Conservation (phyloP, 768 basidiomycete genomes). For the Melanogaster broomeanus region DNA sequence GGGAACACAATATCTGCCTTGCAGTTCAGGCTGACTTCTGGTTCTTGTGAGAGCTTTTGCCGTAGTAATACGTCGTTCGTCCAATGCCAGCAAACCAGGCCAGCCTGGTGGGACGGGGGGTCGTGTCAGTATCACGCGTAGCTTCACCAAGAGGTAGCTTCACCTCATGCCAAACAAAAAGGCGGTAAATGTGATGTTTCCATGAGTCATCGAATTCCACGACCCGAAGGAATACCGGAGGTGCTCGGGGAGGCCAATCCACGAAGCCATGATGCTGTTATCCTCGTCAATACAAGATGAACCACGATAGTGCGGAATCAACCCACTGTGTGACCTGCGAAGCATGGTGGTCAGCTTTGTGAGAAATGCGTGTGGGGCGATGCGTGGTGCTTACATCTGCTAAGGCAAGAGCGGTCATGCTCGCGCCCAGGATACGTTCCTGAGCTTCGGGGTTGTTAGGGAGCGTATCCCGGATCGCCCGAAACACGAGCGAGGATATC, state of each 20-base stretch:
- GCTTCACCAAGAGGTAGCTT: background rate
- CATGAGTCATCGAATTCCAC: conserved; percentile 79
- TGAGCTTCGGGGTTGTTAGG: conserved; percentile 58
- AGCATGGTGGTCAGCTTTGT: conserved; percentile 1
- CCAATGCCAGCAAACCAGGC: conserved; percentile 59
- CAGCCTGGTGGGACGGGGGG: conserved; percentile 33
- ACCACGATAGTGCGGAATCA: background rate
- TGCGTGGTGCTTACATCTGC: conserved; percentile 58
- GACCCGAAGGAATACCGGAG: conserved; percentile 48
- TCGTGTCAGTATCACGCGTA: conserved; percentile 4
- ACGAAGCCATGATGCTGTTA: conserved; percentile 58
- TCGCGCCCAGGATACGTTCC: conserved; percentile 67
- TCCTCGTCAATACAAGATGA: conserved; percentile 6
- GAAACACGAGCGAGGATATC: conserved; percentile 65
- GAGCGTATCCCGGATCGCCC: conserved; percentile 63
- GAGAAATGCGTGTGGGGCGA: background rate
- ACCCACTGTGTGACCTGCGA: conserved; percentile 63
- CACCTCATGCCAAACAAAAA: conserved; percentile 61
- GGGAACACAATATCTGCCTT: background rate
- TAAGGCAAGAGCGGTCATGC: conserved; percentile 61
- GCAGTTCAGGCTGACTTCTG: conserved; percentile 15
- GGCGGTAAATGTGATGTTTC: conserved; percentile 68
- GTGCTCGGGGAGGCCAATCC: conserved; percentile 56
- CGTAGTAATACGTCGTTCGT: conserved; percentile 45
- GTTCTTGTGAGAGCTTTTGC: conserved; percentile 14